Base-by-base conservation (phyloP, 2,329 filamentous ascomycete species). In the Verticillium nonalfalfae region DNA sequence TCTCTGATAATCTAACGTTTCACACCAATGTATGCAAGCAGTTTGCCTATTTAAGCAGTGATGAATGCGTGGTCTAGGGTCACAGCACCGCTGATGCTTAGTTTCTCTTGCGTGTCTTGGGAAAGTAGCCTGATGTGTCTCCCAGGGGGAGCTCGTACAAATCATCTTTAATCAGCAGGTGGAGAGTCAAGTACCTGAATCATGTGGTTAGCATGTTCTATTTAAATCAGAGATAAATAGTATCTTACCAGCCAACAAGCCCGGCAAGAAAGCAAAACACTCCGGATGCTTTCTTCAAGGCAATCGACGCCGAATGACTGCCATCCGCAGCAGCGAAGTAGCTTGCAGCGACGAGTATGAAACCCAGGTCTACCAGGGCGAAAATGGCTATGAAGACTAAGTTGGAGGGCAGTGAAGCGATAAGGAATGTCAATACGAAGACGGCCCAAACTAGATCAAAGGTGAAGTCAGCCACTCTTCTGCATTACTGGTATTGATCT, bases 241-340 rank as follows among this genome's bases (percentile, higher is more conserved):
- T 14, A n/a, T 54, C 67, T 38, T 59, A 68, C 69, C 68, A 71
- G 56, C 68, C 68, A 11, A 67, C 59, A 15, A 70, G 66, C 5
- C 68, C 69, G 11, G 69, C 68, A 1, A 71, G 54, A 50, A 70
- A 70, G 9, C 66, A 69, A 31, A 67, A 68, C 0, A 63, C 68
- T 6, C 69, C 69, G 1, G 65, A 67, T 0, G 66, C 55, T 40
- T 70, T 69, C 55, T 69, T 69, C 4, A 71, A 56, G 0, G 57
- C 59, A 1, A 59, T 40, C 4, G 66, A 65, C 1, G 63, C 58
- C 1, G 56, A 36, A 1, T 36, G 13, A 9, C 68, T 62, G 2
- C 68, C 69, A 13, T 70, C 68, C 1, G 69, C 68, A 4, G 61
- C 64, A 0, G 69, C 67, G 35, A 71, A 70, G 35, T 69, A 69